Percentiles rank a stretch among this genome's conserved stretches.
Conservation (phyloP, 352 stramenopile genomes). For the Phytophthora idaei region DNA sequence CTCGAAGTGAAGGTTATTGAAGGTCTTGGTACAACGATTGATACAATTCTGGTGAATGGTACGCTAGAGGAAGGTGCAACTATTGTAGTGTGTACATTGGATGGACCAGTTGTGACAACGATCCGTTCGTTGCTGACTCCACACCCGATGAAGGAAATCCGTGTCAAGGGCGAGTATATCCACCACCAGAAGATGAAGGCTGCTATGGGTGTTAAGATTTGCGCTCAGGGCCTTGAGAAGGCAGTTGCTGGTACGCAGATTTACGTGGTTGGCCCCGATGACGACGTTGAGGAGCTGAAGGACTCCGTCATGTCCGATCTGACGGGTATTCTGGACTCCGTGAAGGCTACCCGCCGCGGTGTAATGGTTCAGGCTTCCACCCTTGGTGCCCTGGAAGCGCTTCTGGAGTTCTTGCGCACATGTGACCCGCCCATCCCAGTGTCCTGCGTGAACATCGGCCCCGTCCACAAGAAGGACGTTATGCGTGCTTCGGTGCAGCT, state of each 20-base stretch:
- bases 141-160: slow-evolving; percentile 98
- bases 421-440: slow-evolving; percentile 95
- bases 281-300: slow-evolving; percentile 99
- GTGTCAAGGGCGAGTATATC: slow-evolving; percentile 93
- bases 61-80: slow-evolving; percentile 94
- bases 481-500: slow-evolving; percentile 98
- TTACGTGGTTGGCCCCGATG: slow-evolving; percentile 95
- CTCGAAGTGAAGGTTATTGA: slow-evolving; percentile 99
- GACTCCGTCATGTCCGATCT: slow-evolving; percentile 97
- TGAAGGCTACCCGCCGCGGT: slow-evolving; percentile 96
- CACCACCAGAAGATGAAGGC: slow-evolving; percentile 98
- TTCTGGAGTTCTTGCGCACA: slow-evolving; percentile 97
- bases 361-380: slow-evolving; percentile 99
- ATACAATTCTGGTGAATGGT: slow-evolving; percentile 99
- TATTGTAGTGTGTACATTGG: slow-evolving; percentile 98
- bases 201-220: slow-evolving; percentile 99
- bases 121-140: slow-evolving; percentile 98
- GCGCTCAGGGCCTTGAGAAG: slow-evolving; percentile 96
- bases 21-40: slow-evolving; percentile 98
- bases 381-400: slow-evolving; percentile 97
- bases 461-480: slow-evolving; percentile 99
- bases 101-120: slow-evolving; percentile 97
- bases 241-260: slow-evolving; percentile 98
- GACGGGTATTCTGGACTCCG: slow-evolving; percentile 93
- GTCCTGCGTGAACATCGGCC: slow-evolving; percentile 96